A percentile compares a stretch with the other conserved stretches of the same genome.
Conservation (phyloP, 1,284 basidiomycete genomes). For the Marasmius oreades region DNA sequence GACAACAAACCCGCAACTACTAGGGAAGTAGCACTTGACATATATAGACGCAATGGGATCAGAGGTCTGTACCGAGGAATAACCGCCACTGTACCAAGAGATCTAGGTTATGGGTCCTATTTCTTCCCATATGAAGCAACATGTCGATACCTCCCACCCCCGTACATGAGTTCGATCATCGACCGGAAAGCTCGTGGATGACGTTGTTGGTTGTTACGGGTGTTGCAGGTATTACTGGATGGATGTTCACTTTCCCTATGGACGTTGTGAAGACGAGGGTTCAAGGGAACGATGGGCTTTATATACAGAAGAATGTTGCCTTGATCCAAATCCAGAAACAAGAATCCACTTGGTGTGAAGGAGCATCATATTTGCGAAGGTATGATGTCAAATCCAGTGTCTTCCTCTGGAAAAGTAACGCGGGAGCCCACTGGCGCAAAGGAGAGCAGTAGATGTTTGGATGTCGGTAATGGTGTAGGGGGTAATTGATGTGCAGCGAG, state of each 20-base stretch:
- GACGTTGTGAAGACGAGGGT: background rate
- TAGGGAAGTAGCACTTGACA: background rate
- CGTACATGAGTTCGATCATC: background rate
- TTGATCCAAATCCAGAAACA: constrained; percentile 32
- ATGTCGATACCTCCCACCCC: background rate
- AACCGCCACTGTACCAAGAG: background rate
- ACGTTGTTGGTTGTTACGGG: background rate
- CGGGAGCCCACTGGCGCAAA: constrained; percentile 34
- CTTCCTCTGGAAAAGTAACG: constrained; percentile 29
- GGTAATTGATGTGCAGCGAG: constrained; percentile 22
- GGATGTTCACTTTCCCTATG: background rate
- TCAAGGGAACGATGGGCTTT: background rate
- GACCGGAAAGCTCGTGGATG: background rate
- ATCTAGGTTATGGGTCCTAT: background rate
- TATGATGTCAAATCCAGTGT: constrained; percentile 38
- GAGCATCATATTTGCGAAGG: constrained; percentile 39
- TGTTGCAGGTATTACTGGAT: background rate
- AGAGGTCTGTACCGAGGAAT: background rate
- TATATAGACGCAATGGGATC: background rate
- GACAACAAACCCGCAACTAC: background rate
- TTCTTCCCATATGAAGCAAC: background rate
- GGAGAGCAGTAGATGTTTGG: constrained; percentile 49
- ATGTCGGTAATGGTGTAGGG: constrained; percentile 27
- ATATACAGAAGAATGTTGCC: constrained; percentile 35
- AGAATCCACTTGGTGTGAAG: constrained; percentile 41